These are phyloP conservation scores for Amanita pseudoporphyria DNA, from an alignment of 768 basidiomycete species.

Conservation along the genomic window DNA sequence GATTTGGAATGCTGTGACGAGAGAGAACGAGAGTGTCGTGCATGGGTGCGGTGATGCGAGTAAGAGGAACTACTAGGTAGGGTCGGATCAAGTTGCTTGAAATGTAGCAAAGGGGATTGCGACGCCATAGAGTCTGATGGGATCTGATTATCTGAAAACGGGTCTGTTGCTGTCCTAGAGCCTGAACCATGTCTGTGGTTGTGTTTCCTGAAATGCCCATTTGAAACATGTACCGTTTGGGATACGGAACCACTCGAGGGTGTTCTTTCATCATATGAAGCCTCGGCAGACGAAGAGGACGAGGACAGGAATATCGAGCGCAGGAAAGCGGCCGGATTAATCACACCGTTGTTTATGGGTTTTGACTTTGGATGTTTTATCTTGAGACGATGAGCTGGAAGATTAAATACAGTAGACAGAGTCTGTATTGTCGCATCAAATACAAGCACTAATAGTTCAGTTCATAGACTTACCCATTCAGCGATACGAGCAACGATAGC, in stretches of 20 bases:
- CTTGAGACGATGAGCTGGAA: slow-evolving; percentile 3
- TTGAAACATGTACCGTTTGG: background rate
- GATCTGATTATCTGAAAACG: background rate
- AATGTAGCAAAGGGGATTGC: background rate
- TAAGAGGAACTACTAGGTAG: background rate
- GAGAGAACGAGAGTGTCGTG: too few species aligned
- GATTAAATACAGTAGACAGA: slow-evolving; percentile 1
- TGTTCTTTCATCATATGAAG: background rate
- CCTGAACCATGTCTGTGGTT: background rate
- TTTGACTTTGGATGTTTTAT: background rate
- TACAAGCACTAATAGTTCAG: background rate
- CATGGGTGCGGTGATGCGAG: background rate
- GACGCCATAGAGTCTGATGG: background rate
- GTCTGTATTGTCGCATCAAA: background rate
- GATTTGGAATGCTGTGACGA: too few species aligned
- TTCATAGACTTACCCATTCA: background rate
- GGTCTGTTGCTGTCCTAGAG: background rate
- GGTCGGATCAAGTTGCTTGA: background rate
- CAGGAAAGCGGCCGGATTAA: background rate
- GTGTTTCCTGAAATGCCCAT: background rate
- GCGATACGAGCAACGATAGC: background rate
- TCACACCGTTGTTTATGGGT: background rate
- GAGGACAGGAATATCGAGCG: slow-evolving; percentile 2
- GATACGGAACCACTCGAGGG: background rate
- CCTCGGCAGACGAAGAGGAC: background rate